A percentile compares a stretch with the other conserved stretches of the same genome.
These are phyloP conservation scores for Globisporangium sylvaticum DNA, from an alignment of 352 stramenopile species.

Conservation along the genomic window DNA sequence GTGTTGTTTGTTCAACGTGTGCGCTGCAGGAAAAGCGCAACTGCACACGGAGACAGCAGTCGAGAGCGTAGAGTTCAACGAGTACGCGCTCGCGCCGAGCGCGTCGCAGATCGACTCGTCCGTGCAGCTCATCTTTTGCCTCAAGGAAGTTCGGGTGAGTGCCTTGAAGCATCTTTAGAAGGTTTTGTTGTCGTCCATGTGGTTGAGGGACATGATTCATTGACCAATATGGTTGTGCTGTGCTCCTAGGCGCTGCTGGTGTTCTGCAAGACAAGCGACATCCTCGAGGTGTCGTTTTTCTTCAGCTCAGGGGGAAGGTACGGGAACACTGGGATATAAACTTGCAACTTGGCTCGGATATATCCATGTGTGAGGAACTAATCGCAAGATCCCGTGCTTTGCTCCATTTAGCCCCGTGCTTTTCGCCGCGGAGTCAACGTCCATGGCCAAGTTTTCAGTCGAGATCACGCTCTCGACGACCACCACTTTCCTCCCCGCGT, in stretches of 20 bases:
- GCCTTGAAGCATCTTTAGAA: constrained; percentile 1
- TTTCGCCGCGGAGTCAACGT: constrained; percentile 67
- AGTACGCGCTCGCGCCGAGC: constrained; percentile 52
- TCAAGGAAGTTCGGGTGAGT: constrained; percentile 72
- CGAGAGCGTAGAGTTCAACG: constrained; percentile 70
- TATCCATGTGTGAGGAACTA: constrained; percentile 7
- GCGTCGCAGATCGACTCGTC: constrained; percentile 36
- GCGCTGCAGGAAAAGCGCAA: constrained; percentile 49
- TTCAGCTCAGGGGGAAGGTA: constrained; percentile 68
- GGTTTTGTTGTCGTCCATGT: neutral
- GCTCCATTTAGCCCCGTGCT: constrained; percentile 48
- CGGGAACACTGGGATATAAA: neutral
- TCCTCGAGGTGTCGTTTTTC: constrained; percentile 71
- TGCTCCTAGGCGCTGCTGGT: constrained; percentile 43
- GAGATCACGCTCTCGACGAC: constrained; percentile 83
- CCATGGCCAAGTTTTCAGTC: constrained; percentile 61
- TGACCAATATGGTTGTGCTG: too few relatives aligned
- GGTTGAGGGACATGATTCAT: neutral
- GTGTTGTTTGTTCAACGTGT: neutral
- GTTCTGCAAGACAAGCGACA: constrained; percentile 78
- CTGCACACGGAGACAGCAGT: constrained; percentile 82
- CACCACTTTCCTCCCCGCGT: constrained; percentile 67
- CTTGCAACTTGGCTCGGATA: neutral
- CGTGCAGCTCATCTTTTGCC: constrained; percentile 79
- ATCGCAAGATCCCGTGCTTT: neutral